These are phyloP conservation scores for Colletotrichum trifolii DNA, from an alignment of 2,329 filamentous ascomycete genomes.

Conservation along the genomic window DNA sequence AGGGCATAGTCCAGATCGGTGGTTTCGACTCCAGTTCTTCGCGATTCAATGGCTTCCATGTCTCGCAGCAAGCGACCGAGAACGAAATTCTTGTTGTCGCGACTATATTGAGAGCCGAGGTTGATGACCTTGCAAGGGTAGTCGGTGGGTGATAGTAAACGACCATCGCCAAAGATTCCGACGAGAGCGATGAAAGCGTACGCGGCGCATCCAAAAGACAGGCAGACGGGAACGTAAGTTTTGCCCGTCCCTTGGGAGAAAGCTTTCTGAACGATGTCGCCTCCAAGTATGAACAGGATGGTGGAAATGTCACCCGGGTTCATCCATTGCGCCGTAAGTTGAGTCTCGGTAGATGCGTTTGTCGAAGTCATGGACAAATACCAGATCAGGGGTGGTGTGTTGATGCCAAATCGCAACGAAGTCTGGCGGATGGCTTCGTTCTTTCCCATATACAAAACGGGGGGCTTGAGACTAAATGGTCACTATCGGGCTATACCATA, in stretches of 20 bases:
- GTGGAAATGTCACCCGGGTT: conserved; percentile 35
- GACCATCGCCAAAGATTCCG: conserved; percentile 37
- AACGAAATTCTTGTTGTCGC: conserved; percentile 32
- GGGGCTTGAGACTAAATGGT: too few relatives aligned
- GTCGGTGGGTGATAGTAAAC: conserved; percentile 36
- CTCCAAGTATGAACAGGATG: conserved; percentile 39
- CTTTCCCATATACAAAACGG: too few relatives aligned
- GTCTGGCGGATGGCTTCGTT: too few relatives aligned
- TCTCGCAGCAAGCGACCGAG: conserved; percentile 33
- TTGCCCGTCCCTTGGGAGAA: conserved; percentile 37
- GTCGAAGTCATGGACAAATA: too few relatives aligned
- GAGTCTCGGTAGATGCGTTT: too few relatives aligned
- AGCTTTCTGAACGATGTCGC: conserved; percentile 38
- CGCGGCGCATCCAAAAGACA: conserved; percentile 41
- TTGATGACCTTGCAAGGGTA: conserved; percentile 40
- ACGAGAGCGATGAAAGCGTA: conserved; percentile 38
- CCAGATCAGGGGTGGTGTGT: too few relatives aligned
- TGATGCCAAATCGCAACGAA: too few relatives aligned
- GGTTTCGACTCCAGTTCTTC: not conserved
- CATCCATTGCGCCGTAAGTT: conserved; percentile 24
- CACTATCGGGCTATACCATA: too few relatives aligned
- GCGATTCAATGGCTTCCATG: not conserved
- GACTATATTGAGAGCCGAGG: conserved; percentile 36
- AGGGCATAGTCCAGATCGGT: not conserved
- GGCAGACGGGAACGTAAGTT: conserved; percentile 38